Base-by-base conservation (phyloP, 805 yeast species). In the Sporopachydermia lactativora region DNA sequence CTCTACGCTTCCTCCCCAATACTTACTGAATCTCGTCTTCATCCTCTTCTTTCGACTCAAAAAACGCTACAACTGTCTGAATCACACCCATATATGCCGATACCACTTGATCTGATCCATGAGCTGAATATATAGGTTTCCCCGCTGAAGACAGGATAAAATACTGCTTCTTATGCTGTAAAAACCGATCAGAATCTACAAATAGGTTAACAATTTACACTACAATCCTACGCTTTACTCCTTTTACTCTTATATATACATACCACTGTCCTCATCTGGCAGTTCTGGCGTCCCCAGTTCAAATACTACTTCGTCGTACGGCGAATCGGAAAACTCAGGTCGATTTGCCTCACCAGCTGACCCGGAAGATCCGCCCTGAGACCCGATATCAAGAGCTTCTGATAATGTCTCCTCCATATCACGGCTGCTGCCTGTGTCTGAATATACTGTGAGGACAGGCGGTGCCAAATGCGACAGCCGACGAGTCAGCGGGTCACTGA, bases 121-220 rank as follows among this genome's bases (percentile, higher is more conserved):
- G 73, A 66, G 78, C 64, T 2, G 94, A 73, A 57, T 80, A 86
- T 4, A 86, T 78, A 2, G 94, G 94, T 54, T 86, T 86, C 0
- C 96, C 96, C 1, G 96, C 94, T 2, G 77, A 62, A 0, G 94
- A 81, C 5, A 86, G 62, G 3, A 86, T 72, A 49, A 83, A 80
- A 52, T 80, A 82, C 44, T 85, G 94, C 54, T 84, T 85, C 37
- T 58, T 59, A 18, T 57, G 54, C 3, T 47, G 37, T 34, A 64
- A 56, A 44, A 68, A 67, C 18, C 40, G 24, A 3, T 56, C 56
- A 34, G 53, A 45, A 37, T 53, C 53, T 34, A 6, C 47, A 39
- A 17, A 47, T 47, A n/a, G n/a, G n/a, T n/a, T n/a, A n/a, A n/a
- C n/a, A 39, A 47, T 42, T 17, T 48, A 53, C 16, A 16, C 18